phyloP scores from a whole-genome alignment of 2,329 filamentous ascomycete genomes.

The Trichoderma breve region DNA sequence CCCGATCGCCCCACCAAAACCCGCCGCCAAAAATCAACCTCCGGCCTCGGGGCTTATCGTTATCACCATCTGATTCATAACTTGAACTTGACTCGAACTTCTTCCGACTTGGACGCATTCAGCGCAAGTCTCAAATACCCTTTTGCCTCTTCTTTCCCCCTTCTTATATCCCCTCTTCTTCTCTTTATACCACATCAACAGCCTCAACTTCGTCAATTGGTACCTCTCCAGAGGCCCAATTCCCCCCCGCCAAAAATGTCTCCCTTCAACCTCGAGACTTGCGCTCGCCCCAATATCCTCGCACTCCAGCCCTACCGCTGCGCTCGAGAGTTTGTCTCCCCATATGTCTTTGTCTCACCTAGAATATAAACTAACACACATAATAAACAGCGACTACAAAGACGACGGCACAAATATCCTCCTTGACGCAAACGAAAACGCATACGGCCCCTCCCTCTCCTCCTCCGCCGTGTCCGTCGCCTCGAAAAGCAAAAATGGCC shows the following conservation, averaged over 20 bases:
- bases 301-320: slow-evolving; percentile 76
- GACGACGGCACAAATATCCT: slow-evolving; percentile 95
- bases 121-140: not conserved
- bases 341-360: not conserved
- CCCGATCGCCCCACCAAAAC: slow-evolving; percentile 11
- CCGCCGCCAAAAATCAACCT: slow-evolving; percentile 6
- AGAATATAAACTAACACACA: not conserved
- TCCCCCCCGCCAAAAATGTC: slow-evolving; percentile 43
- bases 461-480: slow-evolving; percentile 43
- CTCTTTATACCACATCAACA: not conserved
- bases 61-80: slow-evolving; percentile 8
- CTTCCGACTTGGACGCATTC: not conserved
- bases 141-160: not conserved
- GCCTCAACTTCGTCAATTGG: not conserved
- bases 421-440: slow-evolving; percentile 97
- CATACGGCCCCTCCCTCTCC: slow-evolving; percentile 78
- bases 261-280: slow-evolving; percentile 70
- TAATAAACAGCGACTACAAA: slow-evolving; percentile 80
- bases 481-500: slow-evolving; percentile 30
- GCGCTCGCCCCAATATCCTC: slow-evolving; percentile 74
- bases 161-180: not conserved
- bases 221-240: not conserved
- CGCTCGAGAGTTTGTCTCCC: slow-evolving; percentile 67
- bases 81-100: slow-evolving; percentile 6
- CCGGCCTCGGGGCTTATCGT: slow-evolving; percentile 19